Base-by-base conservation (phyloP, 1,284 basidiomycete genomes). In the Heimioporus punctisporus region DNA sequence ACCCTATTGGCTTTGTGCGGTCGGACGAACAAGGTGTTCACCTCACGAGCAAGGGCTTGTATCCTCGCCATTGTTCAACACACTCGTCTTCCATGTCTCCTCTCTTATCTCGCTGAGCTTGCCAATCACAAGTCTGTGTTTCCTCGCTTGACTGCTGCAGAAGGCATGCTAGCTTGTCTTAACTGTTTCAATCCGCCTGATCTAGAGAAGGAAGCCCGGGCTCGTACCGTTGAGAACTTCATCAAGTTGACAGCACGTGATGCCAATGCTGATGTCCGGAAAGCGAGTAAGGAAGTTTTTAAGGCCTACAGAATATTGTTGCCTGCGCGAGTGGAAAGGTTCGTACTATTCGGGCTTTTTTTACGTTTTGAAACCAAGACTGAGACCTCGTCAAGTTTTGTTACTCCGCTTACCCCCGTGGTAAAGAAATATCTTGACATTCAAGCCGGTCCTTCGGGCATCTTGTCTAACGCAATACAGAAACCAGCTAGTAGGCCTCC, bases 1-100 rank as follows among this genome's bases (percentile, higher is more conserved):
- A 74, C 84, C 11, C 73, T 95, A 24, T 75, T 95, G 19, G 72
- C 76, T 3, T 74, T 93, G 27, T 90, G 90, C 56, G 78, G 82
- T 37, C 83, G 91, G n/a, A 81, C 92, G 15, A 94, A 90, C 77
- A 95, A 93, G 70, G 84, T 95, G 49, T 85, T 92, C 66, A 74
- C 86, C 57, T 79, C 77, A 44, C 84, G 92, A 28, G 84, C 90
- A 7, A 81, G 79, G 56, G 66, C 77, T 2, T 86, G 84, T 62
- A 78, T 93, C 28, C 66, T 79, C 30, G 66, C 76, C 31, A 80
- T 93, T 56, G 80, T 93, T 52, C 82, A 88, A 56, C 74, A 83
- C 48, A 90, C 90, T 0, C 88, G 88, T 57, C 78, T 89, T n/a
- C 82, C 89, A 8, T 68, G 78, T 8, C 79, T 93, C 52, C 71